phyloP scores from a whole-genome alignment of 768 basidiomycete genomes.

The Lentinula edodes region DNA sequence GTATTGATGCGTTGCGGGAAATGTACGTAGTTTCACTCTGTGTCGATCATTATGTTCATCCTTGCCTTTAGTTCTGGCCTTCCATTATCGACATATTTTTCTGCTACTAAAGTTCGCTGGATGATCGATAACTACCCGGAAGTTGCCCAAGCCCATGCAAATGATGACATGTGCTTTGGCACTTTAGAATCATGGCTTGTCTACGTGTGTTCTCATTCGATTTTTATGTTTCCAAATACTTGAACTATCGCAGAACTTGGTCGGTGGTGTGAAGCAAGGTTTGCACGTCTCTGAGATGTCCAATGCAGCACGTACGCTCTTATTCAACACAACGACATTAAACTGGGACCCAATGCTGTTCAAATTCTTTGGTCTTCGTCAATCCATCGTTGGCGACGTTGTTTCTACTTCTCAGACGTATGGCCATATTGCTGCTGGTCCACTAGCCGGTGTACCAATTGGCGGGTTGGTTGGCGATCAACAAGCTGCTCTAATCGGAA shows the following conservation, averaged over 20 bases:
- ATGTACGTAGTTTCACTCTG: constrained; percentile 44
- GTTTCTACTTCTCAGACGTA: constrained; percentile 93
- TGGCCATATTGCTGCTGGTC: constrained; percentile 64
- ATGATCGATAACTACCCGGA: constrained; percentile 85
- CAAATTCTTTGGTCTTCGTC: constrained; percentile 79
- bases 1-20: constrained; percentile 54
- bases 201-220: constrained; percentile 51
- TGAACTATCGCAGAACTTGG: constrained; percentile 54
- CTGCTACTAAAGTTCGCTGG: constrained; percentile 94
- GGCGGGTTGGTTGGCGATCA: constrained; percentile 97
- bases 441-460: constrained; percentile 73
- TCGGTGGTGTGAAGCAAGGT: constrained; percentile 63
- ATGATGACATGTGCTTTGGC: constrained; percentile 82
- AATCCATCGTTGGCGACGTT: constrained; percentile 76
- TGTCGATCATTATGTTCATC: constrained; percentile 6
- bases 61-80: constrained; percentile 67
- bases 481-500: constrained; percentile 93
- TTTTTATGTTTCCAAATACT: not conserved
- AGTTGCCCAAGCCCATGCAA: constrained; percentile 72
- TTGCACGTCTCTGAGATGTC: constrained; percentile 89
- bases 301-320: constrained; percentile 94
- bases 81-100: constrained; percentile 95
- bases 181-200: constrained; percentile 97
- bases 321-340: constrained; percentile 77
- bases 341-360: constrained; percentile 81